Evolutionary conservation across 768 basidiomycete genomes (phyloP).

Genomic region (Leucocoprinus birnbaumii): DNA sequence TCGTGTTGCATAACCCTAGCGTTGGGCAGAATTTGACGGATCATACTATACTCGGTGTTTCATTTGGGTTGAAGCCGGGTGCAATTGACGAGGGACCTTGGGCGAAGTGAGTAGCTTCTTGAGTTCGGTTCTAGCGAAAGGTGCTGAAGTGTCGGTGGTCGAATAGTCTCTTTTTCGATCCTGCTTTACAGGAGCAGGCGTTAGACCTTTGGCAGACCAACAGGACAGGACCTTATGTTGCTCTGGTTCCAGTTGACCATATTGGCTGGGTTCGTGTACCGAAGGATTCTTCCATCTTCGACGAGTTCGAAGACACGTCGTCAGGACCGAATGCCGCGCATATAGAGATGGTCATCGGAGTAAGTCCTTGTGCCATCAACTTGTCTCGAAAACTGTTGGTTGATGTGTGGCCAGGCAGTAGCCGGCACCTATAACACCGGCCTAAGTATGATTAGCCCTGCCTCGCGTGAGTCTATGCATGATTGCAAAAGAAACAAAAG

Average conservation of each 20-base stretch:
- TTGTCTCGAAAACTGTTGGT: neutral
- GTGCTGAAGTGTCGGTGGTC: too few relatives aligned
- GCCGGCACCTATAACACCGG: neutral
- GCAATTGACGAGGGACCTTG: slow-evolving; percentile 1
- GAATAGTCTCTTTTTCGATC: neutral
- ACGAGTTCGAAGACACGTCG: slow-evolving; percentile 11
- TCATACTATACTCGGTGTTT: slow-evolving; percentile 10
- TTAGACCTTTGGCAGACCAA: slow-evolving; percentile 12
- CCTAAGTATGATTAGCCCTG: slow-evolving; percentile 1
- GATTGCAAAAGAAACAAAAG: too few relatives aligned
- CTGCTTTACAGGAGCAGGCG: slow-evolving; percentile 1
- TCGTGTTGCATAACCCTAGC: slow-evolving; percentile 15
- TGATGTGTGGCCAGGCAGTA: neutral
- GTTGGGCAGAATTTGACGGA: slow-evolving; percentile 21
- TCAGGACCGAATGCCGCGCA: slow-evolving; percentile 12
- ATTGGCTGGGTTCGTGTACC: slow-evolving; percentile 6
- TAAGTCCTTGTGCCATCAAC: too few relatives aligned
- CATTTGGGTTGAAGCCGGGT: neutral
- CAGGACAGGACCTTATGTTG: slow-evolving; percentile 10
- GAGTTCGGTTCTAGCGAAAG: neutral
- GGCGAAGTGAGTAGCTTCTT: neutral
- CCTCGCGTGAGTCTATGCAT: slow-evolving; percentile 8
- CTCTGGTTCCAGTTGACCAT: neutral
- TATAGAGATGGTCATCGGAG: slow-evolving; percentile 10
- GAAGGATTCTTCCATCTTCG: neutral